Base-by-base conservation (phyloP, 352 stramenopile species). In the Globisporangium emineosum region DNA sequence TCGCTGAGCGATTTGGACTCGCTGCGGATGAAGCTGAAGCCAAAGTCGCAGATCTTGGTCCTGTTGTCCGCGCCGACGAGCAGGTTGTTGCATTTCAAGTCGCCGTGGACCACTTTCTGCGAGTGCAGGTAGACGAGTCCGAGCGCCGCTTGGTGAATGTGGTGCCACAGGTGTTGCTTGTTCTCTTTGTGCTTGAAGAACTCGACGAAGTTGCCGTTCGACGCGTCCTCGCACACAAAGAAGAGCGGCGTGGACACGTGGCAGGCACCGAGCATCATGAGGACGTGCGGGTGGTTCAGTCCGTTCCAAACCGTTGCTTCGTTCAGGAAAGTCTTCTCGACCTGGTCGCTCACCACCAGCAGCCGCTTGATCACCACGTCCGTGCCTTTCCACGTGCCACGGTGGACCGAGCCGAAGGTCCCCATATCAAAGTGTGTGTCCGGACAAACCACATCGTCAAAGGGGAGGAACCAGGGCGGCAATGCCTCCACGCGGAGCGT, bases 61-160 rank as follows among this genome's bases (percentile, higher is more conserved):
- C 71, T 57, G 12, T 25, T 25, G 49, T 57, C 51, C 29, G 27
- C 42, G n/a, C 83, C 86, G 8, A 97, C 71, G 5, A 97, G 74
- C 23, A 97, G 66, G 67, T 97, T 97, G 57, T 77, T 89, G 53
- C 84, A 89, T 60, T 97, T 97, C 21, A 97, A 73, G 58, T 97
- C 88, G 13, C 90, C 83, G 55, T 97, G 90, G 12, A 97, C 75
- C 12, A 91, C 72, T 47, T 78, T 76, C 35, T 78, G 54, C 37
- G 60, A 45, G 67, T 94, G 83, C 21, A 94, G 55, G 69, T 80
- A 93, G 21, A 59, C 33, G 19, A 94, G 65, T 0, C 81, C 86
- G 10, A 83, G 37, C 2, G 76, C 71, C 0, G 75, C 73, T 45
- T 86, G 67, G 57, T 79, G 72, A 29, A 88, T 72, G 1, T 62